Conservation (phyloP, 2,329 filamentous ascomycete genomes). For the Microdochium bolleyi region DNA sequence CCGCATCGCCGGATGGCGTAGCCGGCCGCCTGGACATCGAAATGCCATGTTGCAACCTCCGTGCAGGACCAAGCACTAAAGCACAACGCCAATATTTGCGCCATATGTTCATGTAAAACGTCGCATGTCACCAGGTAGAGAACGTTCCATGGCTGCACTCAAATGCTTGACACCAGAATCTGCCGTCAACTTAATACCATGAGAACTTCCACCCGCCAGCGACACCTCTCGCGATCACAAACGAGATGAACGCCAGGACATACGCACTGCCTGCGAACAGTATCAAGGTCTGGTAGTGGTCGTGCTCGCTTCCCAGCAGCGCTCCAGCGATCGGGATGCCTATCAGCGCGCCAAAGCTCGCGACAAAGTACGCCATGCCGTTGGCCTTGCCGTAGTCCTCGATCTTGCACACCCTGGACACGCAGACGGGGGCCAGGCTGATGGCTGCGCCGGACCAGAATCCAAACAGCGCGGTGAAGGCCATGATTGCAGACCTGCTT, state of each 20-base stretch:
- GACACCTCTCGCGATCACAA: constrained; percentile 11
- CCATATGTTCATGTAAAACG: no score
- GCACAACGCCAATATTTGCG: no score
- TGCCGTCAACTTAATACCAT: no score
- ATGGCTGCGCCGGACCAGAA: constrained; percentile 66
- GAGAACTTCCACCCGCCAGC: constrained; percentile 7
- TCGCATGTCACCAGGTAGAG: no score
- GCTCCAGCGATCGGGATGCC: constrained; percentile 51
- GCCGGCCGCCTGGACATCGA: no score
- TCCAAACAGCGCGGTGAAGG: constrained; percentile 59
- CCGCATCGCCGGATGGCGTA: no score
- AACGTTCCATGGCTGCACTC: no score
- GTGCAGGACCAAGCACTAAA: no score
- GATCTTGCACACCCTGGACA: constrained; percentile 62
- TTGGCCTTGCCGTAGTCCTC: constrained; percentile 63
- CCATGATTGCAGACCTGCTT: constrained; percentile 40
- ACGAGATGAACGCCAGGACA: constrained; percentile 27
- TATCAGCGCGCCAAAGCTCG: constrained; percentile 49
- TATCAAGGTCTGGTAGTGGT: constrained; percentile 45
- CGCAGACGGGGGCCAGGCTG: constrained; percentile 61
- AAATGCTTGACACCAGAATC: no score
- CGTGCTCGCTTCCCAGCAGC: constrained; percentile 35
- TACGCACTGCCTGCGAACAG: constrained; percentile 43
- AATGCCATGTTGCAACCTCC: no score
- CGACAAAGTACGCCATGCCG: constrained; percentile 61